A percentile compares a stretch with the other conserved stretches of the same genome.
These are phyloP conservation scores for Saccharomyces hybrid DNA, from an alignment of 1,139 yeast species.

Conservation along the genomic window DNA sequence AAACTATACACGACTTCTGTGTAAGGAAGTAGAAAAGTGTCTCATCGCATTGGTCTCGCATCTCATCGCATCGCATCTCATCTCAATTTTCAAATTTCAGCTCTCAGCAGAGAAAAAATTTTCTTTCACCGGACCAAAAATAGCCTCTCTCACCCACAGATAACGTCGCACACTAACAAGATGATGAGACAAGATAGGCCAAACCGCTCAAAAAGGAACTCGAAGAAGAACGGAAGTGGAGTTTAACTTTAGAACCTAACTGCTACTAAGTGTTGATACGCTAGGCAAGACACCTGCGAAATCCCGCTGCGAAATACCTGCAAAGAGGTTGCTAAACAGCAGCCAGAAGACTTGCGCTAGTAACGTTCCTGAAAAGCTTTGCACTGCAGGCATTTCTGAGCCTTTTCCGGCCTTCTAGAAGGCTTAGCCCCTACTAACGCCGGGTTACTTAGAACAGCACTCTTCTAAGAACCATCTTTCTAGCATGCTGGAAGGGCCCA, in stretches of 20 bases:
- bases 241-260: not conserved
- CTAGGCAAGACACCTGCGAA: not conserved
- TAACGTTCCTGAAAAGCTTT: not conserved
- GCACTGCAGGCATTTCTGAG: not conserved
- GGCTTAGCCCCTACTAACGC: not conserved
- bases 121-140: not conserved
- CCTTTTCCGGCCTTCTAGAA: not conserved
- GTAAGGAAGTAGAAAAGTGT: not conserved
- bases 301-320: not conserved
- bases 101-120: not conserved
- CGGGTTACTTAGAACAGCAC: not conserved
- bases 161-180: not conserved
- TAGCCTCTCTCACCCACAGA: not conserved
- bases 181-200: not conserved
- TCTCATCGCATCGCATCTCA: conserved; percentile 1
- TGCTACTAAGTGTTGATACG: not conserved
- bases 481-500: not conserved
- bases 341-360: not conserved
- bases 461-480: not conserved
- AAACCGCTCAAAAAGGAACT: not conserved
- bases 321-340: not conserved
- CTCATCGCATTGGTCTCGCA: not conserved
- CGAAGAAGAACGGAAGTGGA: not conserved
- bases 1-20: not conserved
- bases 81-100: not conserved